Evolutionary conservation across 495 filamentous ascomycete species (phyloP).

Genomic region (Friedmanniomyces endolithicus): DNA sequence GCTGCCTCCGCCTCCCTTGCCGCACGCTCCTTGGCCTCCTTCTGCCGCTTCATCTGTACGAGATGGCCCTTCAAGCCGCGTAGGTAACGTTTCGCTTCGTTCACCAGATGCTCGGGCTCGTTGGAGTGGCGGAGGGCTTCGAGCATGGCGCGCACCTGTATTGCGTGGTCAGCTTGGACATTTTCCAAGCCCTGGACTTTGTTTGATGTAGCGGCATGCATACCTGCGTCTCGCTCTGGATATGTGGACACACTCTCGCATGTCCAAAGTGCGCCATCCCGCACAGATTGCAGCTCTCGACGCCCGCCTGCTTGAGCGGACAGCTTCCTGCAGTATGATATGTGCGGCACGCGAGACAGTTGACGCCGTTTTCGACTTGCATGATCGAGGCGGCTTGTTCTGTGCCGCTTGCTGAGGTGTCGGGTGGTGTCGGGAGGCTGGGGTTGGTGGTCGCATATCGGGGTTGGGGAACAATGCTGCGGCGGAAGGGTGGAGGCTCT

Average conservation of each 20-base stretch:
- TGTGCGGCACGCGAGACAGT: conserved; percentile 44
- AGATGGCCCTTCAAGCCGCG: conserved; percentile 41
- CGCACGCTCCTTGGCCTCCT: conserved; percentile 19
- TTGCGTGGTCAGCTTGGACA: neutral
- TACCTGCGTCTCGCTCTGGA: conserved; percentile 42
- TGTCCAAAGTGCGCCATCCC: conserved; percentile 52
- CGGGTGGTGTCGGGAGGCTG: neutral
- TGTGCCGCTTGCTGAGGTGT: conserved; percentile 10
- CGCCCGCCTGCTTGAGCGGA: conserved; percentile 46
- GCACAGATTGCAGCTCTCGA: conserved; percentile 54
- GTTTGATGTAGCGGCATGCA: neutral
- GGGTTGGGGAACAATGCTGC: neutral
- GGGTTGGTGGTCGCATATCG: neutral
- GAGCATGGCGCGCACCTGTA: conserved; percentile 43
- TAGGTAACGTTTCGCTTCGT: conserved; percentile 44
- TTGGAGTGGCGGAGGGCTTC: conserved; percentile 44
- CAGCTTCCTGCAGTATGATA: conserved; percentile 46
- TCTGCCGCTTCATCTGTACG: conserved; percentile 35
- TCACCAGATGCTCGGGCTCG: conserved; percentile 42
- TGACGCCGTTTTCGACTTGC: conserved; percentile 5
- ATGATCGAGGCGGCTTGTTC: conserved; percentile 2
- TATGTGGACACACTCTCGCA: conserved; percentile 46
- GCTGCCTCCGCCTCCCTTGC: conserved; percentile 10
- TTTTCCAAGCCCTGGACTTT: too few relatives aligned
- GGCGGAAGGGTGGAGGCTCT: conserved; percentile 6